Conservation (phyloP, 164 flowering plant genomes). For the Akebia trifoliata region DNA sequence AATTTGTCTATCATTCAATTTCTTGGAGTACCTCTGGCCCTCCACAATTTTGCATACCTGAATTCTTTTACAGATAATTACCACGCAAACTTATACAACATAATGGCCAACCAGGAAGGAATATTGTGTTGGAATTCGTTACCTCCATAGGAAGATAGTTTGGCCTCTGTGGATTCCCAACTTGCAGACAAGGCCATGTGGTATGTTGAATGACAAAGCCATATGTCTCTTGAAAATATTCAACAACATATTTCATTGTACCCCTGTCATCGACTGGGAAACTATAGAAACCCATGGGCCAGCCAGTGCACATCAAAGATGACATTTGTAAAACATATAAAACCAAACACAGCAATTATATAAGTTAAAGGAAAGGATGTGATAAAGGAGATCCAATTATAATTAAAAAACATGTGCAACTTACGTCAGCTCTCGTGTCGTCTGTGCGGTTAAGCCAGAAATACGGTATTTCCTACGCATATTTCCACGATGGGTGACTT, state of each 20-base stretch:
- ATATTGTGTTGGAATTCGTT: background rate
- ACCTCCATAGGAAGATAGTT: conserved; percentile 98
- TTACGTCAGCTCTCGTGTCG: conserved; percentile 74
- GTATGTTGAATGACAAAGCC: conserved; percentile 66
- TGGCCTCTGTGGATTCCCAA: conserved; percentile 77
- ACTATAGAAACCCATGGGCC: conserved; percentile 22
- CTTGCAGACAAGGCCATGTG: conserved; percentile 88
- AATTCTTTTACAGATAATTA: background rate
- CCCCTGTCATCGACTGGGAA: conserved; percentile 76
- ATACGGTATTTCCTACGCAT: conserved; percentile 74
- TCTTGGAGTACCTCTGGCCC: too few species aligned
- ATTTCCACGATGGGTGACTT: conserved; percentile 70
- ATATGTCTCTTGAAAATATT: conserved; percentile 80
- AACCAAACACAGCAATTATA: background rate
- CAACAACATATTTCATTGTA: conserved; percentile 74
- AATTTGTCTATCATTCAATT: too few species aligned
- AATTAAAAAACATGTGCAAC: conserved; percentile 7
- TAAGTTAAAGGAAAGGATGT: background rate
- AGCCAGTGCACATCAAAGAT: background rate
- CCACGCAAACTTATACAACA: background rate
- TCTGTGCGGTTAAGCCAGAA: conserved; percentile 64
- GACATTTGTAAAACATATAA: background rate
- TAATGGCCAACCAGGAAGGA: background rate
- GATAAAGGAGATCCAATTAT: background rate
- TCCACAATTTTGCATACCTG: too few species aligned